These are phyloP conservation scores for Colletotrichum australisinense DNA, from an alignment of 2,329 filamentous ascomycete genomes.

Conservation along the genomic window DNA sequence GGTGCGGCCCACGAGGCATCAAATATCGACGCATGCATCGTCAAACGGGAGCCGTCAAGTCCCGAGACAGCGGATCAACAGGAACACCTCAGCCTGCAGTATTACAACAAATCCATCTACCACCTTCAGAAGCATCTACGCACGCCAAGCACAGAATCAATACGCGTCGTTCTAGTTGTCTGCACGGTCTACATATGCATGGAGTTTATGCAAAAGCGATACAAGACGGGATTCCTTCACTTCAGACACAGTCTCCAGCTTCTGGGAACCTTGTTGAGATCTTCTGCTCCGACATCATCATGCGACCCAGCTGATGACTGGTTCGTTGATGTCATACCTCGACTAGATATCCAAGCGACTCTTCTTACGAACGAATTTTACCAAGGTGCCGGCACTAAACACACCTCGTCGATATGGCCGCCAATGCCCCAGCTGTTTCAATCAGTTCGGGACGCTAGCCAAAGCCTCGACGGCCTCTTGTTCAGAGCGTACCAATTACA, in stretches of 20 bases:
- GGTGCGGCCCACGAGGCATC: background rate
- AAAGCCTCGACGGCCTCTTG: conserved; percentile 8
- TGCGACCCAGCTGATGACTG: conserved; percentile 49
- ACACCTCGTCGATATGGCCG: background rate
- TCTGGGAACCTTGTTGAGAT: conserved; percentile 44
- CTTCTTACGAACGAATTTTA: conserved; percentile 34
- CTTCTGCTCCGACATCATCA: conserved; percentile 12
- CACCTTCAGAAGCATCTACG: conserved; percentile 48
- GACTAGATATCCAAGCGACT: conserved; percentile 43
- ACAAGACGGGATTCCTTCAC: conserved; percentile 50
- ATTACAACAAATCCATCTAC: conserved; percentile 52
- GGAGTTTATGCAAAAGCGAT: conserved; percentile 50
- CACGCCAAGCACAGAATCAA: conserved; percentile 40
- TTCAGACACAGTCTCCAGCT: conserved; percentile 53
- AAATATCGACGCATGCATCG: conserved; percentile 40
- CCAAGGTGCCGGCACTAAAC: background rate
- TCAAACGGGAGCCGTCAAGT: conserved; percentile 40
- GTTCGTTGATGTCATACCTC: conserved; percentile 55
- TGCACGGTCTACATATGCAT: conserved; percentile 50
- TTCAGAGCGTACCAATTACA: background rate
- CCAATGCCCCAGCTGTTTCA: background rate
- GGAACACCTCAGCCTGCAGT: conserved; percentile 44
- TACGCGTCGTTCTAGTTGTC: conserved; percentile 50
- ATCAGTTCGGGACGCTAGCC: conserved; percentile 16
- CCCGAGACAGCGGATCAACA: background rate